A percentile compares a stretch with the other conserved stretches of the same genome.
Conservation (phyloP, 768 basidiomycete genomes). For the Cubamyces sp. region DNA sequence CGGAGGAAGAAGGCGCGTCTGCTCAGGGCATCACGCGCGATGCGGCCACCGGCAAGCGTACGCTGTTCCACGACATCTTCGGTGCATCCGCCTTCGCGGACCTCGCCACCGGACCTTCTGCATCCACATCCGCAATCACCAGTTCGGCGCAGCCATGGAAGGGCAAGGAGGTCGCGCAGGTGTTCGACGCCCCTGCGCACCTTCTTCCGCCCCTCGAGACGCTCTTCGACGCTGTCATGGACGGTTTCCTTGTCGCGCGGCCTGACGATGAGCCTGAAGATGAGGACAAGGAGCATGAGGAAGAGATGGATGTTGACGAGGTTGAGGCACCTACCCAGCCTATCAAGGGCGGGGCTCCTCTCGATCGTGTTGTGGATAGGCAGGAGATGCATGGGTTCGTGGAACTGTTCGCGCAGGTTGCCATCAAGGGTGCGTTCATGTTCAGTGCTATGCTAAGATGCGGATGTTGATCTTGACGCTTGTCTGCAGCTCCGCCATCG, state of each 20-base stretch:
- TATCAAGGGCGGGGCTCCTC: slow-evolving; percentile 29
- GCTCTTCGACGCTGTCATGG: slow-evolving; percentile 69
- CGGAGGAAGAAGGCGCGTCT: slow-evolving; percentile 47
- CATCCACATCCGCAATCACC: slow-evolving; percentile 27
- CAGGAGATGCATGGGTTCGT: slow-evolving; percentile 63
- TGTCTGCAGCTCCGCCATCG: slow-evolving; percentile 11
- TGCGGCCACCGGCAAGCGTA: slow-evolving; percentile 42
- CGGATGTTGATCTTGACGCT: not conserved
- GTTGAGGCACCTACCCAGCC: slow-evolving; percentile 25
- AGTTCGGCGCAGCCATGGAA: slow-evolving; percentile 37
- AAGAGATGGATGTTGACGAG: slow-evolving; percentile 36
- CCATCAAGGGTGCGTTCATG: slow-evolving; percentile 41
- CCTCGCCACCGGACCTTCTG: slow-evolving; percentile 26
- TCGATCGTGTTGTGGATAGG: slow-evolving; percentile 46
- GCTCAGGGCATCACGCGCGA: slow-evolving; percentile 43
- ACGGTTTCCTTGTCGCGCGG: slow-evolving; percentile 47
- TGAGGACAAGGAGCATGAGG: slow-evolving; percentile 25
- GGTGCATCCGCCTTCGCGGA: slow-evolving; percentile 70
- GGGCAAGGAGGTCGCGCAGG: slow-evolving; percentile 46
- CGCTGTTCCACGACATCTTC: slow-evolving; percentile 91
- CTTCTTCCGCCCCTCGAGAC: slow-evolving; percentile 73
- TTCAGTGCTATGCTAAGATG: not conserved
- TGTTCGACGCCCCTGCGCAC: slow-evolving; percentile 75
- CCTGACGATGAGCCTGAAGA: slow-evolving; percentile 13
- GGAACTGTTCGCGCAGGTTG: slow-evolving; percentile 63